Evolutionary conservation across 148 eudicot species (phyloP).

Genomic region (Spergularia bocconei): DNA sequence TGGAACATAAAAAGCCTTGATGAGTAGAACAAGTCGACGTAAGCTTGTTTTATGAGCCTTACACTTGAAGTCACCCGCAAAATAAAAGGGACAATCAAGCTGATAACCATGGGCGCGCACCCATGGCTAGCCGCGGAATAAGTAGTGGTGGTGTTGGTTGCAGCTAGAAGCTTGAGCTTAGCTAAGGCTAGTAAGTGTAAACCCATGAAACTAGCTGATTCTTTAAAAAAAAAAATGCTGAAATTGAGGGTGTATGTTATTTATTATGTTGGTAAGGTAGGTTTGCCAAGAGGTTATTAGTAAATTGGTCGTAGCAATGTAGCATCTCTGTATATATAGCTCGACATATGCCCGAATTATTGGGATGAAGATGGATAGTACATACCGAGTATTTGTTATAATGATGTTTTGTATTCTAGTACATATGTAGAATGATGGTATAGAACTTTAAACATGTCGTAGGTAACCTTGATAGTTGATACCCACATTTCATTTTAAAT

Average conservation of each 20-base stretch:
- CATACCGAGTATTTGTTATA: no score
- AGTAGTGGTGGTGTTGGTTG: neutral
- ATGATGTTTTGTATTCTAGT: no score
- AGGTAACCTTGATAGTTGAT: no score
- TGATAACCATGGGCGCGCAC: constrained; percentile 22
- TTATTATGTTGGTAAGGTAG: neutral
- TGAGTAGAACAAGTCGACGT: constrained; percentile 10
- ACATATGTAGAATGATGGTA: no score
- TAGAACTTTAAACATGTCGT: no score
- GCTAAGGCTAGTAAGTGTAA: constrained; percentile 35
- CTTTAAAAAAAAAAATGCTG: no score
- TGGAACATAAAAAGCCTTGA: constrained; percentile 41
- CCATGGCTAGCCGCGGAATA: constrained; percentile 13
- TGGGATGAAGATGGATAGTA: no score
- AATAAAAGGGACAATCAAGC: constrained; percentile 34
- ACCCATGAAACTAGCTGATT: constrained; percentile 25
- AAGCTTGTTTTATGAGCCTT: constrained; percentile 23
- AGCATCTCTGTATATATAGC: no score
- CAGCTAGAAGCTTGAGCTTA: constrained; percentile 34
- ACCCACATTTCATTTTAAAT: no score
- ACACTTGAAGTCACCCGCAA: constrained; percentile 26
- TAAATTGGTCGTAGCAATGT: no score
- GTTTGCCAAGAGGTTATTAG: no score
- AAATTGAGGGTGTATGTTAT: neutral
- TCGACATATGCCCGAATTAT: no score